Base-by-base conservation (phyloP, 495 filamentous ascomycete species). In the Penicillium lividum region DNA sequence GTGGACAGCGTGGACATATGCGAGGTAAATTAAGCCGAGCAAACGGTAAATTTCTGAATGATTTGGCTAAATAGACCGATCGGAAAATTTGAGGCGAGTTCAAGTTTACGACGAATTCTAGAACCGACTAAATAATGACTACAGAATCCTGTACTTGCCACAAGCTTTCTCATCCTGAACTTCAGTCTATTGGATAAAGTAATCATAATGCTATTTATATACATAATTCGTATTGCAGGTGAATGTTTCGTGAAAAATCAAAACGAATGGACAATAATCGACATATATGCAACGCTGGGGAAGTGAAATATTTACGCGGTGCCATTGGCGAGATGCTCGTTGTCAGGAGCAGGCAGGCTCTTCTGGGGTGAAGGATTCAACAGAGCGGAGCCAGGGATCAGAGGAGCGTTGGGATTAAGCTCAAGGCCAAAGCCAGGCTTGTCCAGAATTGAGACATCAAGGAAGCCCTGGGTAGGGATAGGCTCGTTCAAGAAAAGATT, bases 391-490 rank as follows among this genome's bases (percentile, higher is more conserved):
- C 90, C 90, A 33, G 90, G 83, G 53, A 96, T 88, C 53, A 97
- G 74, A 48, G 85, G 80, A n/a, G 90, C 91, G 13, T 77, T 77
- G 0, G 90, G 91, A 68, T 94, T 97, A 22, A 96, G 67, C 42
- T 92, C 91, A 34, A 97, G 80, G 7, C 92, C 92, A 67, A 97
- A 97, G 0, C 92, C 92, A 5, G 92, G 92, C 81, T 89, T 94
- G 72, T 97, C 89, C 29, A 97, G 77, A 44, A 90, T 82, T 0
- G 85, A 82, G 4, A 91, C 81, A 58, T 90, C 87, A 28, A 97
- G 78, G 68, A 84, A 93, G 4, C 92, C 92, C 50, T 92, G 84
- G 9, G 77, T 84, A 2, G 92, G 92, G 53, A 96, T 91, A 11
- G 92, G 92, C 75, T 97, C 92, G 72, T 97, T 92, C 34, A 90